phyloP scores from a whole-genome alignment of 805 yeast species.

The Yarrowia sp. region DNA sequence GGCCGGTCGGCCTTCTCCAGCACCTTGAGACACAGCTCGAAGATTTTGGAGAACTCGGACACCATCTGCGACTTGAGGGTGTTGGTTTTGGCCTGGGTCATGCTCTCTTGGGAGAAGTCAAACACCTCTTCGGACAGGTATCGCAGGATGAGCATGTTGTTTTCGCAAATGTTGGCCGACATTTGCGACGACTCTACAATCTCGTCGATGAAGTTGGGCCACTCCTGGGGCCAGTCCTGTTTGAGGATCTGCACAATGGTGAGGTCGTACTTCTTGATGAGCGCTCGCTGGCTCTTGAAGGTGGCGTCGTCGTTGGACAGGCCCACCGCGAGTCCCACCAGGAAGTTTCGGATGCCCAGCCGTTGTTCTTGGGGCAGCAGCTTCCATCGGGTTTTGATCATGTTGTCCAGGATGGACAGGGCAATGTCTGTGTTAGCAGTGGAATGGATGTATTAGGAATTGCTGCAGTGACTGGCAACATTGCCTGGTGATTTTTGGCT shows the following conservation, averaged over 20 bases:
- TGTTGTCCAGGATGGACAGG: slow-evolving; percentile 83
- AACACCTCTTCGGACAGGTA: slow-evolving; percentile 94
- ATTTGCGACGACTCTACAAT: slow-evolving; percentile 83
- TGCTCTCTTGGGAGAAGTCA: slow-evolving; percentile 92
- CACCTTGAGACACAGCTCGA: slow-evolving; percentile 90
- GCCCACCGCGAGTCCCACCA: slow-evolving; percentile 90
- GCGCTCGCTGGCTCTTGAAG: slow-evolving; percentile 74
- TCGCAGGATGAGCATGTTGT: slow-evolving; percentile 91
- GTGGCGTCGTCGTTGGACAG: slow-evolving; percentile 83
- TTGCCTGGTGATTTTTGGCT: too few species aligned
- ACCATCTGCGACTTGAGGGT: slow-evolving; percentile 82
- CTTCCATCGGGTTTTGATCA: slow-evolving; percentile 94
- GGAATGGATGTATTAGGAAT: too few species aligned
- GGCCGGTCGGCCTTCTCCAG: slow-evolving; percentile 88
- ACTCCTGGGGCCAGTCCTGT: slow-evolving; percentile 98
- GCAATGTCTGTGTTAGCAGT: slow-evolving; percentile 65
- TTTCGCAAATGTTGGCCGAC: slow-evolving; percentile 93
- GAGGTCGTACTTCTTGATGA: slow-evolving; percentile 90
- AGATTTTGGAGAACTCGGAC: slow-evolving; percentile 90
- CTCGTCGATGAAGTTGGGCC: slow-evolving; percentile 98
- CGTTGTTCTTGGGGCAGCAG: slow-evolving; percentile 87
- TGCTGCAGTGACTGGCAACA: too few species aligned
- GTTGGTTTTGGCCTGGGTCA: slow-evolving; percentile 94
- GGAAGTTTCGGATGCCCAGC: slow-evolving; percentile 89
- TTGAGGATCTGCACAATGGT: slow-evolving; percentile 92